Base-by-base conservation (phyloP, 2,329 filamentous ascomycete species). In the Colletotrichum chlorophyti region DNA sequence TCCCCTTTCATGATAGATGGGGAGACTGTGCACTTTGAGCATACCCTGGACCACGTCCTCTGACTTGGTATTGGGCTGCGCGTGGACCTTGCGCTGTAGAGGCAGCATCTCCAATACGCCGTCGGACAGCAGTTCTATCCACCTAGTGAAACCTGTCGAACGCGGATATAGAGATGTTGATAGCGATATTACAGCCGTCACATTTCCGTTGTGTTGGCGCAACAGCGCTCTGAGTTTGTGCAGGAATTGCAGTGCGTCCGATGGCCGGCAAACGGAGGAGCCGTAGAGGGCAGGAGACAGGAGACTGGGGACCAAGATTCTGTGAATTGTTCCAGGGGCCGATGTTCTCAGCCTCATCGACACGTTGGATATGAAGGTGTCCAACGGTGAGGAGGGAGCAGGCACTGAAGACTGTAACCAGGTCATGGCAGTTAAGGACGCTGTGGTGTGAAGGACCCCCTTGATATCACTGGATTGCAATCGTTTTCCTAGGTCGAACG, bases 221-320 rank as follows among this genome's bases (percentile, higher is more conserved):
- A 97, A 80, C 3, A 99, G 78, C 4, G 87, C 86, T 45, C 91
- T 85, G 12, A 99, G 78, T 3, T 82, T 81, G 66, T 97, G 93
- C 4, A 98, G 75, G 69, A 98, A 97, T 61, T 87, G 88, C 26
- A 98, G 78, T 21, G 96, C 76, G 66, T 90, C 82, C 26, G 87
- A 77, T 1, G 94, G 93, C n/a, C 83, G 83, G 63, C 85, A 87
- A 41, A 87, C 81, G 23, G 84, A 79, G 2, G 90, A 81, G 21
- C 89, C 83, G 68, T 97, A 98, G 12, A 93, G 72, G 2, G 91
- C 89, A n/a, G 95, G 94, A 4, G 91, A 95, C 21, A 98, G 84
- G 9, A 98, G 80, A 52, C 84, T 88, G 0, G 95, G 94, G n/a
- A 98, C 80, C 41, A 97, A 78, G 32, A 98, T 79, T 42, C 95